Conservation (phyloP, 192 early-diverging fungal species). For the Rhizophagus prolifer region DNA sequence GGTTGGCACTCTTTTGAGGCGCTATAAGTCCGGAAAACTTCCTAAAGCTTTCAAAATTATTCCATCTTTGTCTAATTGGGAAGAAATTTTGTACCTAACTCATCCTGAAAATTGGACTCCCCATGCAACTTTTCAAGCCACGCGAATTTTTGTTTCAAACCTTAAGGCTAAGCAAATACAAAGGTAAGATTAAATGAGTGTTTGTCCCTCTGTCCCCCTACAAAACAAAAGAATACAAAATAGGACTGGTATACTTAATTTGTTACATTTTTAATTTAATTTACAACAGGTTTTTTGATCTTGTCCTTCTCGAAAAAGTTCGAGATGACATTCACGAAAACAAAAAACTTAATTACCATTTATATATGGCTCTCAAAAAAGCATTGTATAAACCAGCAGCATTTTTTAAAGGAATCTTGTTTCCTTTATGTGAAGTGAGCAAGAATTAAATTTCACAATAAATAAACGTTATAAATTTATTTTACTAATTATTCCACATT, state of each 20-base stretch:
- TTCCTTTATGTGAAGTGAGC: slow-evolving; percentile 85
- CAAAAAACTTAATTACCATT: slow-evolving; percentile 97
- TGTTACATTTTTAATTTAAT: no score
- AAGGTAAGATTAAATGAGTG: slow-evolving; percentile 42
- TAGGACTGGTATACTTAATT: no score
- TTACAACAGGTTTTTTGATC: slow-evolving; percentile 70
- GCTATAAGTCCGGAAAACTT: slow-evolving; percentile 92
- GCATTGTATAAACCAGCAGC: slow-evolving; percentile 94
- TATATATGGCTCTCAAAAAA: slow-evolving; percentile 97
- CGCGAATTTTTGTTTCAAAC: slow-evolving; percentile 96
- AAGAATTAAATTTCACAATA: neutral
- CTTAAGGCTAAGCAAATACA: slow-evolving; percentile 91
- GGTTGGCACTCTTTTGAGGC: slow-evolving; percentile 83
- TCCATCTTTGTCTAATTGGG: slow-evolving; percentile 93
- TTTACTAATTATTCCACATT: neutral
- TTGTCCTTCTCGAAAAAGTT: slow-evolving; percentile 89
- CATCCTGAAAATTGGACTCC: slow-evolving; percentile 92
- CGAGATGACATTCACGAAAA: slow-evolving; percentile 95
- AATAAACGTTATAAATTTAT: neutral
- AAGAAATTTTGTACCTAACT: slow-evolving; percentile 93
- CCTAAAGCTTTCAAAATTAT: slow-evolving; percentile 99
- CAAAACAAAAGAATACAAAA: no score
- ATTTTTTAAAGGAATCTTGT: slow-evolving; percentile 96
- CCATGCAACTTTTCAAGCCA: slow-evolving; percentile 95
- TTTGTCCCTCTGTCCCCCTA: no score